These are phyloP conservation scores for Alopecurus myosuroides DNA, from an alignment of 176 grass and related monocot species.

Conservation along the genomic window DNA sequence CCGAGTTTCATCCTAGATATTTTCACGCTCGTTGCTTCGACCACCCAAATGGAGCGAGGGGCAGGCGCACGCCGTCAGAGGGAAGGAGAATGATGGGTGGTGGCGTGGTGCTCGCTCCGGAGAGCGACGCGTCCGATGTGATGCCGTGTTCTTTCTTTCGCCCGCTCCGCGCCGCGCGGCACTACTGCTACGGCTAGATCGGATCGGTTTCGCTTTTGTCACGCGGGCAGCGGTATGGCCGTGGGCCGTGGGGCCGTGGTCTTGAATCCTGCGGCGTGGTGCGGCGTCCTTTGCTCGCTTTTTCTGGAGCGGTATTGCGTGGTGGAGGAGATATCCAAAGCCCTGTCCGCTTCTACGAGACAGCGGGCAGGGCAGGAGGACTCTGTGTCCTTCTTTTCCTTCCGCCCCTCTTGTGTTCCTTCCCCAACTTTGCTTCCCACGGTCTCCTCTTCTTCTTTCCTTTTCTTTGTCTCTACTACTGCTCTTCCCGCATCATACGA, in stretches of 20 bases:
- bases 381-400: neutral
- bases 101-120: neutral
- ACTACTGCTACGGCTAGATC: neutral
- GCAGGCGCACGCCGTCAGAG: neutral
- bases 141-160: neutral
- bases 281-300: neutral
- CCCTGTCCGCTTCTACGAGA: constrained; percentile 18
- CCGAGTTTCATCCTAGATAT: too few species aligned
- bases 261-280: neutral
- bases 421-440: neutral
- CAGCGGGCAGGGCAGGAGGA: neutral
- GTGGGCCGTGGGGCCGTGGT: neutral
- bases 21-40: too few species aligned
- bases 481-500: neutral
- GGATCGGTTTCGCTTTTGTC: neutral
- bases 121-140: neutral
- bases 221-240: neutral
- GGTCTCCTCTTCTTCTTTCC: too few species aligned
- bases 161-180: neutral
- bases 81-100: neutral
- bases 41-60: too few species aligned
- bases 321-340: neutral
- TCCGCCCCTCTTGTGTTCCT: neutral
- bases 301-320: neutral
- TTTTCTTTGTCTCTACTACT: too few species aligned